These are phyloP conservation scores for Melaleuca alternifolia DNA, from an alignment of 345 rosid genomes.

Conservation along the genomic window DNA sequence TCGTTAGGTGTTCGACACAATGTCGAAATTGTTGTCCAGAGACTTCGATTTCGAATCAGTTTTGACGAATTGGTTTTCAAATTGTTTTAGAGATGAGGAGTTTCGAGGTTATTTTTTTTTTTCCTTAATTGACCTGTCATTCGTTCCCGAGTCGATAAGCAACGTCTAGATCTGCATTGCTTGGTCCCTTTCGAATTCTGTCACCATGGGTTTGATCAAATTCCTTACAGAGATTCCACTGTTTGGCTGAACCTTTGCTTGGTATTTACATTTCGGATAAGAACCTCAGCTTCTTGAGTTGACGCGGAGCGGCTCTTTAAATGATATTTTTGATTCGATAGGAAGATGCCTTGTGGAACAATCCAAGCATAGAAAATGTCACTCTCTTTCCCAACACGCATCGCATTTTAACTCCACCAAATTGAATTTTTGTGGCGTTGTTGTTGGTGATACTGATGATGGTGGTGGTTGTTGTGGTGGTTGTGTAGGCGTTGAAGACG, in stretches of 20 bases:
- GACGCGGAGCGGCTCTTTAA: neutral
- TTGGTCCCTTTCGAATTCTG: neutral
- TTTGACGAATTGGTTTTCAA: neutral
- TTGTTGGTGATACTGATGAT: neutral
- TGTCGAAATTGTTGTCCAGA: neutral
- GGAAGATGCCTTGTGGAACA: neutral
- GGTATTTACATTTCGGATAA: neutral
- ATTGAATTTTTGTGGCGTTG: neutral
- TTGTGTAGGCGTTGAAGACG: slow-evolving; percentile 61
- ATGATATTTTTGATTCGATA: neutral
- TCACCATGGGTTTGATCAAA: neutral
- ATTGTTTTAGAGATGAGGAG: neutral
- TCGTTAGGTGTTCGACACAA: neutral
- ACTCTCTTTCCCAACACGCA: neutral
- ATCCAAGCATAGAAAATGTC: neutral
- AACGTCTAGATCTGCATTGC: neutral
- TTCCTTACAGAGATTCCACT: neutral
- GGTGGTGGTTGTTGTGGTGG: neutral
- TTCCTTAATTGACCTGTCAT: neutral
- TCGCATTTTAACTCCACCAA: neutral
- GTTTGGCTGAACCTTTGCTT: neutral
- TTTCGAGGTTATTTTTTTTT: neutral
- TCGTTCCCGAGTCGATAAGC: neutral
- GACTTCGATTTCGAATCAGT: neutral
- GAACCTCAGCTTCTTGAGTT: neutral